These are phyloP conservation scores for Gamsiella multidivaricata DNA, from an alignment of 192 early-diverging fungal species.

Conservation along the genomic window DNA sequence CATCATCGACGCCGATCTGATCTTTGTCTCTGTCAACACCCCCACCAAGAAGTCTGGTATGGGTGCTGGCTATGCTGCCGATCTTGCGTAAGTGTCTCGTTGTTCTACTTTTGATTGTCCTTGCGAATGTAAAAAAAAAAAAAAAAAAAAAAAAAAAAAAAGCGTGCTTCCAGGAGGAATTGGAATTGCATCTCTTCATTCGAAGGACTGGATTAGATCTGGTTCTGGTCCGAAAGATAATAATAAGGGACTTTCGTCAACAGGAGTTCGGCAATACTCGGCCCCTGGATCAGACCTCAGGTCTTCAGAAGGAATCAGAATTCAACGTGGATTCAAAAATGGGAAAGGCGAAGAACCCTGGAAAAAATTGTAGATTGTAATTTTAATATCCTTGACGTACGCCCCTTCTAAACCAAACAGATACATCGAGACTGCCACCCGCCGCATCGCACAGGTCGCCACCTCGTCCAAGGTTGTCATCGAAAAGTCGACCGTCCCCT, in stretches of 20 bases:
- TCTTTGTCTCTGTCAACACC: conserved; percentile 95
- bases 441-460: conserved; percentile 85
- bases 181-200: too few species aligned
- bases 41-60: conserved; percentile 84
- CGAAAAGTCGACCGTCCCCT: conserved; percentile 96
- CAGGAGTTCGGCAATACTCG: not conserved
- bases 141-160: too few species aligned
- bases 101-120: too few species aligned
- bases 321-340: too few species aligned
- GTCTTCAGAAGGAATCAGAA: too few species aligned
- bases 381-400: too few species aligned
- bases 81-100: conserved; percentile 73
- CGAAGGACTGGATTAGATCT: too few species aligned
- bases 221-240: too few species aligned
- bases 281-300: too few species aligned
- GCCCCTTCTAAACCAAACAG: conserved; percentile 33
- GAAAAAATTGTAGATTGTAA: too few species aligned
- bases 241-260: not conserved
- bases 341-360: too few species aligned
- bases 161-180: too few species aligned
- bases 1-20: conserved; percentile 84
- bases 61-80: conserved; percentile 85
- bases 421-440: conserved; percentile 85
- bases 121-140: not conserved
- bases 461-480: conserved; percentile 88